Percentiles rank a stretch among this genome's conserved stretches.
phyloP scores from a whole-genome alignment of 2,329 filamentous ascomycete genomes.

The Clonostachys chloroleuca region DNA sequence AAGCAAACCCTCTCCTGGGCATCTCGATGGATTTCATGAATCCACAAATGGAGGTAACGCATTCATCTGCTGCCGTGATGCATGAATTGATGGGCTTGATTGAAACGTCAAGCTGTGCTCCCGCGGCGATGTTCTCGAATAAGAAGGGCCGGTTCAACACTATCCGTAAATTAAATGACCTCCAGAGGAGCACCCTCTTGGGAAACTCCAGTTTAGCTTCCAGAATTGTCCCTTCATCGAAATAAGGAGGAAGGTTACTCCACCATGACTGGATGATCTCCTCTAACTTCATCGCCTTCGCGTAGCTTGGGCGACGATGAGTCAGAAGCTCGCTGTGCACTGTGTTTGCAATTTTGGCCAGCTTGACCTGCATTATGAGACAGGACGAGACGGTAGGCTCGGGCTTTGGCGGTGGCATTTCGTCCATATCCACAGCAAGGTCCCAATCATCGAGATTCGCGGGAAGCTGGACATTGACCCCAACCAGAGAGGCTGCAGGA shows the following conservation, averaged over 20 bases:
- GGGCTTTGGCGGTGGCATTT: slow-evolving; percentile 2
- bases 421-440: slow-evolving; percentile 9
- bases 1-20: slow-evolving; percentile 4
- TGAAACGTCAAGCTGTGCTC: slow-evolving; percentile 1
- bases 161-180: slow-evolving; percentile 8
- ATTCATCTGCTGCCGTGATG: slow-evolving; percentile 5
- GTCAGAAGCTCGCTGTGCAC: slow-evolving; percentile 8
- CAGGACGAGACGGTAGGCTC: slow-evolving; percentile 7
- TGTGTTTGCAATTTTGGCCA: slow-evolving; percentile 8
- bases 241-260: slow-evolving; percentile 3
- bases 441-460: slow-evolving; percentile 7
- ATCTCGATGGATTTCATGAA: slow-evolving; percentile 1
- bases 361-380: slow-evolving; percentile 6
- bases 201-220: slow-evolving; percentile 6
- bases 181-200: slow-evolving; percentile 8
- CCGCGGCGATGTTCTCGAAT: slow-evolving; percentile 3
- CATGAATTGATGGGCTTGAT: slow-evolving; percentile 3
- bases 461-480: slow-evolving; percentile 8
- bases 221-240: slow-evolving; percentile 2
- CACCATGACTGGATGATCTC: slow-evolving; percentile 3
- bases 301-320: slow-evolving; percentile 6
- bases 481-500: slow-evolving; percentile 5
- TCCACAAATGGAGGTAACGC: slow-evolving; percentile 5
- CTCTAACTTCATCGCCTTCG: slow-evolving; percentile 3
- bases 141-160: slow-evolving; percentile 7